Evolutionary conservation across 1,284 basidiomycete genomes (phyloP), one percentile per base, ranked within the genome.

Genomic region (Rhodotorula sp.): DNA sequence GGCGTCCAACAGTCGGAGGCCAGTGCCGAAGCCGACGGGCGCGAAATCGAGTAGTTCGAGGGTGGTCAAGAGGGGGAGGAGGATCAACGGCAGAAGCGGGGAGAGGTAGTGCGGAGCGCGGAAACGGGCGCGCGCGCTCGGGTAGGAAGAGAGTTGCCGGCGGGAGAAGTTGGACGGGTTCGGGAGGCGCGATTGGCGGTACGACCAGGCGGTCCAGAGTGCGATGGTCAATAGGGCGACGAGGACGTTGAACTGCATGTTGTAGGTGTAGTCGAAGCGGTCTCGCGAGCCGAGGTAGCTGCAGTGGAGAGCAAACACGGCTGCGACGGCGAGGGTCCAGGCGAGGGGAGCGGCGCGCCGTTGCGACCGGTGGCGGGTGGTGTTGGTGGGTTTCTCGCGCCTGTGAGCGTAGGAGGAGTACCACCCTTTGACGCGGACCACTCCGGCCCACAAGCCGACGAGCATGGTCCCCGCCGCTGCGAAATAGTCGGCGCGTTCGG

Each of bases 401-500:
- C 60, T 20, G 44, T 44, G 33, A n/a, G n/a, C n/a, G n/a, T n/a
- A n/a, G 20, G 57, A 45, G 8, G 24, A 33, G 70, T 77, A 75
- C 29, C 80, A 67, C 30, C 79, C 76, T 45, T 76, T 75, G n/a
- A 81, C 68, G n/a, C 82, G 74, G 48, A 78, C 73, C 30, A 79
- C 63, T 17, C 76, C 79, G 45, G 80, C 82, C 79, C 94, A 93
- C 59, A 96, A 82, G 72, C 90, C 88, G 79, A 90, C 89, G 88
- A 82, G 72, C 62, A 81, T 78, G 56, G 79, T 89, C 33, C 91
- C 82, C 0, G 90, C 94, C 4, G 96, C 96, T 10, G 91, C 92
- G 80, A 98, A 97, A 81, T 99, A 99, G 80, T 99, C 95, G 76
- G 95, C 77, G 74, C 89, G 91, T 81, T 99, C 96, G 1, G 95